Evolutionary conservation across 2,329 filamentous ascomycete species (phyloP).

Genomic region (Fusarium tricinctum): DNA sequence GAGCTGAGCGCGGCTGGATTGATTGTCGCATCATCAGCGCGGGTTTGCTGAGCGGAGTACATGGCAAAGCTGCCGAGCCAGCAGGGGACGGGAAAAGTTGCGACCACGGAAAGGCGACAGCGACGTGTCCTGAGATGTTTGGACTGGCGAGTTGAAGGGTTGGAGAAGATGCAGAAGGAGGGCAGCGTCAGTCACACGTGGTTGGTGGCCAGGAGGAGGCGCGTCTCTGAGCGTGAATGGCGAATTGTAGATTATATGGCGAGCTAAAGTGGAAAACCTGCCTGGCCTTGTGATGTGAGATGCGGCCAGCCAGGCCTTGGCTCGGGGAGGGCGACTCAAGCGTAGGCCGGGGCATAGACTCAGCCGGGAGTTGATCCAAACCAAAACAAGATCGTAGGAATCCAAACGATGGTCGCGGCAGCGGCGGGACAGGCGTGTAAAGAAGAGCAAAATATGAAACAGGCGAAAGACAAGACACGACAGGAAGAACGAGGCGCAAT

Average conservation of each 20-base stretch:
- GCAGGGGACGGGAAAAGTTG: conserved; percentile 41
- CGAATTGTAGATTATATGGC: conserved; percentile 47
- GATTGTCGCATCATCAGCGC: conserved; percentile 89
- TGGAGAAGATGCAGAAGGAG: conserved; percentile 59
- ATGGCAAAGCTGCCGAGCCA: conserved; percentile 53
- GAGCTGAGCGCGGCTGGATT: conserved; percentile 89
- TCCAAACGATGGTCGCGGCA: conserved; percentile 37
- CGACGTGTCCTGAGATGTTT: conserved; percentile 75
- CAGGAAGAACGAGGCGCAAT: conserved; percentile 27
- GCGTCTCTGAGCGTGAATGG: conserved; percentile 46
- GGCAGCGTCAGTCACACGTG: conserved; percentile 64
- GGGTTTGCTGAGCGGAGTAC: conserved; percentile 69
- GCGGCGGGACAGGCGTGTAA: conserved; percentile 29
- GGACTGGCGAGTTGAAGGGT: conserved; percentile 59
- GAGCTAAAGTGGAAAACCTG: conserved; percentile 40
- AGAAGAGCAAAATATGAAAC: conserved; percentile 17
- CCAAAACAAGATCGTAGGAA: conserved; percentile 41
- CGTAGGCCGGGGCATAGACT: conserved; percentile 37
- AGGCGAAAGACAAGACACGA: conserved; percentile 19
- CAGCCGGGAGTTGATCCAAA: conserved; percentile 30
- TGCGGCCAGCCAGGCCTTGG: conserved; percentile 41
- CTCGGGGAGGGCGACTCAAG: conserved; percentile 34
- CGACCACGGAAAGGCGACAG: conserved; percentile 58
- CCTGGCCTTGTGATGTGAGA: conserved; percentile 42
- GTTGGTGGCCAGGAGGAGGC: conserved; percentile 60